phyloP scores from a whole-genome alignment of 2,329 filamentous ascomycete species.

The Botrytis cinerea region DNA sequence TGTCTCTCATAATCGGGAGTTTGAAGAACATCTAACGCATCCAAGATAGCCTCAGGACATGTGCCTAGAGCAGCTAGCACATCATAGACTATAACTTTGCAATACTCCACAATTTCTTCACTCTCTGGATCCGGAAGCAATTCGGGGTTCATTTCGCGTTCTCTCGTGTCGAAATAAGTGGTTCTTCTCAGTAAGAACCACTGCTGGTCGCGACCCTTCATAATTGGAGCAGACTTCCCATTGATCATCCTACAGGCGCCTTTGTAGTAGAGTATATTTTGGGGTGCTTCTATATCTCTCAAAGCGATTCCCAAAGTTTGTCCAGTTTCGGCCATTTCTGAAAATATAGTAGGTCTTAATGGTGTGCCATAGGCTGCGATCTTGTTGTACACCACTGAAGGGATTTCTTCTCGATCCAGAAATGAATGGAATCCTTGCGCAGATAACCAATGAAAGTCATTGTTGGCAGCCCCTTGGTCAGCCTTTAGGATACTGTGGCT shows the following conservation, averaged over 20 bases:
- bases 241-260: constrained; percentile 24
- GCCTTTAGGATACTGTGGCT: background rate
- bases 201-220: constrained; percentile 26
- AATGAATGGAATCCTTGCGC: constrained; percentile 33
- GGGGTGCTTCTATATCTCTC: constrained; percentile 30
- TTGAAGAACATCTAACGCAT: constrained; percentile 29
- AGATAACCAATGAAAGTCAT: constrained; percentile 32
- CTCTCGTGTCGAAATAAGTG: constrained; percentile 30
- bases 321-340: constrained; percentile 28
- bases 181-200: constrained; percentile 36
- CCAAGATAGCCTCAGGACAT: constrained; percentile 34
- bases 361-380: constrained; percentile 32
- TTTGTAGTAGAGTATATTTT: constrained; percentile 36
- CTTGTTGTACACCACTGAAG: constrained; percentile 36
- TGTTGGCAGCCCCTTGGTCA: constrained; percentile 30
- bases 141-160: constrained; percentile 17
- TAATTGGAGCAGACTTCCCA: background rate
- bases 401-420: constrained; percentile 27
- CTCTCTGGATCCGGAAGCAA: constrained; percentile 27
- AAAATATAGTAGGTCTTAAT: constrained; percentile 30
- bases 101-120: constrained; percentile 33
- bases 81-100: constrained; percentile 37
- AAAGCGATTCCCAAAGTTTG: constrained; percentile 35
- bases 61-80: constrained; percentile 38
- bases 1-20: background rate